Base-by-base conservation (phyloP, 2,329 filamentous ascomycete species). In the Trichoderma semiorbis region DNA sequence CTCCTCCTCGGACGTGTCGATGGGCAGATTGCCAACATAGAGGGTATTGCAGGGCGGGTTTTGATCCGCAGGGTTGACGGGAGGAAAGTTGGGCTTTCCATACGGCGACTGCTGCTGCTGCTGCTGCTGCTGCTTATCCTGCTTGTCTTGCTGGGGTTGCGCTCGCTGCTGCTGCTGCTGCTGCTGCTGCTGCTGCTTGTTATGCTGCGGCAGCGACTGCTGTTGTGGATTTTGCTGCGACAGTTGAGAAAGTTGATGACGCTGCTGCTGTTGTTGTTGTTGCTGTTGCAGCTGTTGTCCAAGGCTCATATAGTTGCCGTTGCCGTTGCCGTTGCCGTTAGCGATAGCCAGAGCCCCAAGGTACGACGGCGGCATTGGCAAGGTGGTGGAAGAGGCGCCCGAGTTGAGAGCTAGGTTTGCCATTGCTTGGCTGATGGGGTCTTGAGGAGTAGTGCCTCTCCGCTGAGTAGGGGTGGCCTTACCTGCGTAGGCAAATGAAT, bases 1-100 rank as follows among this genome's bases (percentile, higher is more conserved):
- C 80, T 98, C 96, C 78, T 98, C 95, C 78, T 99, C 96, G 0
- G 93, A 95, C 0, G 95, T 97, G 79, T 97, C 93, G 71, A 95
- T 89, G 0, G 95, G 96, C 57, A 99, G 85, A 78, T 99, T 98
- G n/a, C 96, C 95, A 24, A 99, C 95, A 78, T 99, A 98, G 7
- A 99, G 86, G 0, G 96, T 99, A 79, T 99, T 98, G 87, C 96
- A 98, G 0, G 96, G 96, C 1, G 95, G 95, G 77, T 98, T 98
- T 81, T 98, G 93, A 78, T 99, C 95, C 14, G 95, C 95, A 0
- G 95, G 95, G 76, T 98, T 98, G 73, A 93, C 93, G 0, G 95
- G 92, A 16, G 95, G 95, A 74, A 94, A 93, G 75, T 89, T 91
- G 74, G 90, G 89, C 77, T 85, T 87, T 57, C 58, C 74, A 84